Conservation (phyloP, 2,329 filamentous ascomycete species). For the Bipolaris bicolor region DNA sequence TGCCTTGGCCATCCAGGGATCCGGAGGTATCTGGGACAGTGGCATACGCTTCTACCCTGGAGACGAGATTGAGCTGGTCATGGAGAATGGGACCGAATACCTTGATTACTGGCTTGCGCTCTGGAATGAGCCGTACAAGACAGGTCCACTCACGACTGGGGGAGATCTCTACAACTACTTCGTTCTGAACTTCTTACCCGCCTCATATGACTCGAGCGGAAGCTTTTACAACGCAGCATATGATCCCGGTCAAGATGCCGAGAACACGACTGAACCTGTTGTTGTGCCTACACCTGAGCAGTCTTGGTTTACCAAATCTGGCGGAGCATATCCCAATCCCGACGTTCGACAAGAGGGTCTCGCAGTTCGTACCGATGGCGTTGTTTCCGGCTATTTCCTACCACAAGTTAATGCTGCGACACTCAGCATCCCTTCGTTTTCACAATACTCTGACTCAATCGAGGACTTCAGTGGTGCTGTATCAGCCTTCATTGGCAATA, state of each 20-base stretch:
- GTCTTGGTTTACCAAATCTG: slow-evolving; percentile 25
- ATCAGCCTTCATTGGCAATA: slow-evolving; percentile 52
- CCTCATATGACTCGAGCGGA: neutral
- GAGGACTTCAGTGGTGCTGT: slow-evolving; percentile 33
- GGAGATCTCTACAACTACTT: slow-evolving; percentile 56
- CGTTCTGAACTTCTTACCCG: slow-evolving; percentile 42
- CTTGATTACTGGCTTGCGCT: slow-evolving; percentile 28
- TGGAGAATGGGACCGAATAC: slow-evolving; percentile 32
- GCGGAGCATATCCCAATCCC: slow-evolving; percentile 34
- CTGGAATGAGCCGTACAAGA: slow-evolving; percentile 27
- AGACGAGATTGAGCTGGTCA: slow-evolving; percentile 27
- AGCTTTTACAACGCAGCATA: slow-evolving; percentile 11
- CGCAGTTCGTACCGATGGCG: slow-evolving; percentile 18
- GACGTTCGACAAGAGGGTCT: slow-evolving; percentile 29
- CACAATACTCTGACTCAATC: slow-evolving; percentile 4
- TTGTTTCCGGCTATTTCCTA: slow-evolving; percentile 53
- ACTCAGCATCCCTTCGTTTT: slow-evolving; percentile 52
- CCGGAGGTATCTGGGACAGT: slow-evolving; percentile 18
- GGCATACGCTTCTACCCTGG: slow-evolving; percentile 49
- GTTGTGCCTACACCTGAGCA: neutral
- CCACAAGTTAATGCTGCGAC: slow-evolving; percentile 49
- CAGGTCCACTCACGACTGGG: slow-evolving; percentile 46
- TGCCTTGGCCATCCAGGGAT: slow-evolving; percentile 22
- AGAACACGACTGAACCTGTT: neutral
- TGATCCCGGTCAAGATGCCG: neutral